phyloP scores from a whole-genome alignment of 2,329 filamentous ascomycete genomes.

The Colletotrichum camelliae region DNA sequence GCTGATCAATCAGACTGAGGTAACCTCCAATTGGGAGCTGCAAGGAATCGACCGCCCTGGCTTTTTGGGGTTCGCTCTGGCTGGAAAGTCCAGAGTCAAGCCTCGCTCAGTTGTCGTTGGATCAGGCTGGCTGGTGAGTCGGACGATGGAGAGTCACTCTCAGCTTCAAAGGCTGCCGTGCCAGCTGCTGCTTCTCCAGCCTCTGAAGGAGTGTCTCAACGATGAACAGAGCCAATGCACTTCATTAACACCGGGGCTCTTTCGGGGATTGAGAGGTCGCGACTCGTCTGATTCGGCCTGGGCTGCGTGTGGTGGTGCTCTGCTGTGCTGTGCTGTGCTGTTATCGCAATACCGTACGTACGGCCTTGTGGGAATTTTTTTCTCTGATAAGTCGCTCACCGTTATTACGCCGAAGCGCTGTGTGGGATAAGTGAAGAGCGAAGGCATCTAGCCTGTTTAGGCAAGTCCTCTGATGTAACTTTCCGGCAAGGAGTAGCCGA shows the following conservation, averaged over 20 bases:
- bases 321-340: neutral
- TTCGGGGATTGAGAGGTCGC: neutral
- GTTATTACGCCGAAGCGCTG: neutral
- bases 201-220: neutral
- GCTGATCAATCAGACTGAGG: slow-evolving; percentile 4
- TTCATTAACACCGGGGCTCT: neutral
- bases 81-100: neutral
- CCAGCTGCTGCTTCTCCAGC: neutral
- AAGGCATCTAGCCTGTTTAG: neutral
- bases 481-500: neutral
- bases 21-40: neutral
- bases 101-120: neutral
- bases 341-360: neutral
- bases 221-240: neutral
- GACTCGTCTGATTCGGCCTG: slow-evolving; percentile 5
- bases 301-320: neutral
- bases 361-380: slow-evolving; percentile 2
- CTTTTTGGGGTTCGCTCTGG: neutral
- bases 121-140: neutral
- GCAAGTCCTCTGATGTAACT: neutral
- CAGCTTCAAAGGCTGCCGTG: neutral
- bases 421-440: neutral
- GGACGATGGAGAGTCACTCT: neutral
- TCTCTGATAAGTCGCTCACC: slow-evolving; percentile 6
- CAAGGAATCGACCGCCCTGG: neutral